Evolutionary conservation across 148 eudicot species (phyloP), one percentile per base, ranked within the genome.

Genomic region (Chenopodium quinoa): DNA sequence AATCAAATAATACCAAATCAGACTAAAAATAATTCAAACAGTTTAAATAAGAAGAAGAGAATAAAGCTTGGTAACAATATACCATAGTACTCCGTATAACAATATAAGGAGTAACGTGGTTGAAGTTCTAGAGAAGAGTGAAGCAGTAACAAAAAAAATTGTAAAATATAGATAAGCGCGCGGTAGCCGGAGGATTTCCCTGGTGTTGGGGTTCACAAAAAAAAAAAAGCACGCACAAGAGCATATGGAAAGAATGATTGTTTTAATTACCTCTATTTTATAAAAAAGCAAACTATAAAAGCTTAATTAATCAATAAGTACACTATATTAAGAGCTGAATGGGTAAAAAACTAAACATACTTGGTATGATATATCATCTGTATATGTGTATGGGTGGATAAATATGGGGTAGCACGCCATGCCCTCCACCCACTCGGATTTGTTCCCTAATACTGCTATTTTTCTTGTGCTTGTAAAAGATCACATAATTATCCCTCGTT

Each of bases 181-280:
- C 5, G 1, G 74, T 71, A 20, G 50, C 14, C 50, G 25, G 25
- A 20, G 74, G 50, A 71, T 40, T 71, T 71, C 2, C 56, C 7
- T 46, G 54, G 75, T 72, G 31, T 72, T 72, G 75, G 75, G 75
- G 54, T 72, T 72, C 54, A 37, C 52, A 72, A 2, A 44, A 14
- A 72, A 71, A 72, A 40, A 40, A 40, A 40, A 6, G 8, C 44
- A 40, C 44, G 75, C 27, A 46, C 54, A 22, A 9, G 10, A 40
- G 58, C 60, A 65, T 64, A 78, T 78, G 80, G 80, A 34, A 77
- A 78, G 71, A 64, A 78, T 78, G 80, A 78, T 78, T 78, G 72
- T 65, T 78, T 65, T 31, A 9, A 54, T 4, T 12, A 7, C 29
- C 75, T 66, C 31, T 63, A 72, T 11, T 1, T 16, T 14, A 25